phyloP scores from a whole-genome alignment of 2,329 filamentous ascomycete species.

The Pseudogymnoascus sp. region DNA sequence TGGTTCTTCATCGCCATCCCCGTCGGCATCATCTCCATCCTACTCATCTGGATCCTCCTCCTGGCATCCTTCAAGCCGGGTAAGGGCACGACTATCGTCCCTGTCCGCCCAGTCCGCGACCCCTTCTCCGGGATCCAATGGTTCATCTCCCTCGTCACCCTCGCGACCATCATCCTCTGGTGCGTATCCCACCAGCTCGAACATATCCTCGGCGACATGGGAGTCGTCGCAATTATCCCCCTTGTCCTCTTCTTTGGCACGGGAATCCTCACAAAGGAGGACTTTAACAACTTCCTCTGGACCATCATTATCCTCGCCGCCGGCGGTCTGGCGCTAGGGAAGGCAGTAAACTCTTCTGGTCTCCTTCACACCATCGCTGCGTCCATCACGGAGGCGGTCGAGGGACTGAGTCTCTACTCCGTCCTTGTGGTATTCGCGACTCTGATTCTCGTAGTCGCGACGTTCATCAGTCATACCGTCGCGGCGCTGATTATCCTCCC shows the following conservation, averaged over 20 bases:
- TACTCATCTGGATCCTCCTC: conserved; percentile 82
- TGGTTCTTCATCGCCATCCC: conserved; percentile 98
- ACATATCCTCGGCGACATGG: conserved; percentile 89
- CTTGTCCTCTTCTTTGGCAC: conserved; percentile 95
- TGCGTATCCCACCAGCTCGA: conserved; percentile 87
- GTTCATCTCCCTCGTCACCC: conserved; percentile 79
- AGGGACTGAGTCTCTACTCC: conserved; percentile 74
- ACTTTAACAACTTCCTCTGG: conserved; percentile 99
- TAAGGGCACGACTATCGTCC: conserved; percentile 78
- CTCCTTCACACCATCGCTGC: conserved; percentile 80
- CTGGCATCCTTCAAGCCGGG: conserved; percentile 79
- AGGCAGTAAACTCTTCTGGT: conserved; percentile 88
- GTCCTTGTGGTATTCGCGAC: conserved; percentile 78
- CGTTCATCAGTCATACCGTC: conserved; percentile 96
- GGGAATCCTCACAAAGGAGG: conserved; percentile 93
- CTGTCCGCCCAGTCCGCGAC: conserved; percentile 84
- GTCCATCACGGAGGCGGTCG: conserved; percentile 64
- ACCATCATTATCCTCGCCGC: conserved; percentile 98
- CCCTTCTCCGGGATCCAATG: conserved; percentile 81
- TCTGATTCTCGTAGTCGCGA: conserved; percentile 85
- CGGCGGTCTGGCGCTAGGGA: conserved; percentile 84
- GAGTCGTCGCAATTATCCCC: conserved; percentile 92
- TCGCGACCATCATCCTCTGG: conserved; percentile 83
- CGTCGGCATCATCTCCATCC: conserved; percentile 79
- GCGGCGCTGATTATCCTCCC: conserved; percentile 92